Base-by-base conservation (phyloP, 176 grass and related monocot species). In the Juncus effusus region DNA sequence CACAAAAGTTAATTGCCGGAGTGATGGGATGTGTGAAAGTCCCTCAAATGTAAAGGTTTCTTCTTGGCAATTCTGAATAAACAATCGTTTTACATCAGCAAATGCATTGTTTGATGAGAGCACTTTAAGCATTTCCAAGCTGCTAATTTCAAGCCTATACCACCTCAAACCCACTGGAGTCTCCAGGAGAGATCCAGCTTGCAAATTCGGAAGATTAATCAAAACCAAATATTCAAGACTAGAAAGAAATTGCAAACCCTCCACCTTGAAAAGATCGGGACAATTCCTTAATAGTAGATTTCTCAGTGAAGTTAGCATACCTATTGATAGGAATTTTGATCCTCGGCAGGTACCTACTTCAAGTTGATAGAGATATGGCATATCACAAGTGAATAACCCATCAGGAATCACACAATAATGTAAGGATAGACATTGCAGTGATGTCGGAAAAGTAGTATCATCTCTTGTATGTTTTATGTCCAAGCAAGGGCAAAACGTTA, bases 171-270 rank as follows among this genome's bases (percentile, higher is more conserved):
- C 44, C 44, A 47, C 4, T 47, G 44, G 36, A 36, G 58, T 36
- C 58, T 16, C 16, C 4, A 36, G 10, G 58, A 61, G 5, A 10
- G 58, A 61, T 61, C 10, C 36, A 8, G 8, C 58, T 36, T 61
- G 9, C 15, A 61, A 36, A 16, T 61, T 36, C 9, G 58, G 58
- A 61, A 61, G 7, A 36, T 11, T 10, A 10, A 36, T 36, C 36
- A 61, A 61, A 3, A 13, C 16, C 16, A 61, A 16, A 4, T 61
- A 3, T 36, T 61, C 58, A 10, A 61, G 58, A 61, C 36, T 35
- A 36, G 14, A 36, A 36, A 61, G 58, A 36, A 37, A 61, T 6
- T 61, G 58, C 58, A 61, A 61, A 10, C 58, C 58, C 58, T 61
- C 58, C 58, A 61, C 16, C 4, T 10, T 36, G 5, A 13, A 61